These are phyloP conservation scores for Auricularia sp. DNA, from an alignment of 768 basidiomycete genomes.

Conservation along the genomic window DNA sequence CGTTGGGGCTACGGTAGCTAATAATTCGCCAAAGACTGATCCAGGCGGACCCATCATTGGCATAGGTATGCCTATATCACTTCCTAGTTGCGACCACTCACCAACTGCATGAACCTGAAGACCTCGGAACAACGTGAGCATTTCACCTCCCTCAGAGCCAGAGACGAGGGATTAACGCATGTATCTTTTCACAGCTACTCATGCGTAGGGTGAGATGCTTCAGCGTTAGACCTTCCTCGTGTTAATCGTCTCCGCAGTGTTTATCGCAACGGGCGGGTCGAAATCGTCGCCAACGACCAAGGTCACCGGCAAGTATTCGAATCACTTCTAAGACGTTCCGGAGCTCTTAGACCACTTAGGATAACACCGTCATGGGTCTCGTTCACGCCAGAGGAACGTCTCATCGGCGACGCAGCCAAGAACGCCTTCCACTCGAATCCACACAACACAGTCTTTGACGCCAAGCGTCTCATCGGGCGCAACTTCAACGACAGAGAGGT, in stretches of 20 bases:
- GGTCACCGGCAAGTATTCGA: neutral
- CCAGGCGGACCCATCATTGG: slow-evolving; percentile 4
- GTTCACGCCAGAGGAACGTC: slow-evolving; percentile 7
- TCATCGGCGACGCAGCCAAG: slow-evolving; percentile 42
- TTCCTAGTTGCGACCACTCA: neutral
- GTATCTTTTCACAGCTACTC: slow-evolving; percentile 3
- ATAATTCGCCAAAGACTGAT: neutral
- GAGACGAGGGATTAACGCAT: neutral
- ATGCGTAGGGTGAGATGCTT: slow-evolving; percentile 7
- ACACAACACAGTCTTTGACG: slow-evolving; percentile 37
- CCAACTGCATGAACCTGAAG: neutral
- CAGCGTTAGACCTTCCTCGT: neutral
- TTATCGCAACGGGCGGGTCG: neutral
- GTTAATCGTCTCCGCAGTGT: neutral
- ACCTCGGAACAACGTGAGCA: slow-evolving; percentile 10
- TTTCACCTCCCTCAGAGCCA: neutral
- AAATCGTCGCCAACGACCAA: slow-evolving; percentile 10
- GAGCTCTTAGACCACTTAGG: neutral
- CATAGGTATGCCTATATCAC: slow-evolving; percentile 2
- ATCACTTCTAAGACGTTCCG: neutral
- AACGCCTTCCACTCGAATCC: slow-evolving; percentile 39
- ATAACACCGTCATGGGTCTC: slow-evolving; percentile 10
- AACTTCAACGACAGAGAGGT: slow-evolving; percentile 25
- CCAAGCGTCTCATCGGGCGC: slow-evolving; percentile 32
- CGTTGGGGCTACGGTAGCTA: neutral